Percentiles rank a stretch among this genome's conserved stretches.
These are phyloP conservation scores for Magnolia officinalis DNA, from an alignment of 164 flowering plant species.

Conservation along the genomic window DNA sequence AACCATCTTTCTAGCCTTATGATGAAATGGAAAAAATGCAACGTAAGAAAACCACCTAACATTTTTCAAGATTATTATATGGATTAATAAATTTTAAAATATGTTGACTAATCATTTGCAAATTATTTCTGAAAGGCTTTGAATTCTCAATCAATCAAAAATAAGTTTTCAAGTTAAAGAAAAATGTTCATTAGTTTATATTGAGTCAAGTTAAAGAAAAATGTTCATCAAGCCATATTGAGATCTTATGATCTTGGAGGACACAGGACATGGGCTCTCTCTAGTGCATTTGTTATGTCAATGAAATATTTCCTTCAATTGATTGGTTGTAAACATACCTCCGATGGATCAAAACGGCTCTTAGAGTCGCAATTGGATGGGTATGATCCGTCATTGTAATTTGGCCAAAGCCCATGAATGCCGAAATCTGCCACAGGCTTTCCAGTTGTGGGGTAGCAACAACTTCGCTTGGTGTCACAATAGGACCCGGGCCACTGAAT, in stretches of 20 bases:
- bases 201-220: not conserved
- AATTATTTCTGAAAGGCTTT: too few species aligned
- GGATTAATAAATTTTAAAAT: too few species aligned
- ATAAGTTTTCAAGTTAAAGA: not conserved
- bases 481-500: slow-evolving; percentile 41
- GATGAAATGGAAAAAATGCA: too few species aligned
- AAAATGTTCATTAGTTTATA: not conserved
- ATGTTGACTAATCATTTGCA: too few species aligned
- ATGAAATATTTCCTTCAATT: too few species aligned
- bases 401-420: slow-evolving; percentile 55
- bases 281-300: too few species aligned
- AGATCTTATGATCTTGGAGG: not conserved
- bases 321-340: slow-evolving; percentile 9
- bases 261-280: not conserved
- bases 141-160: not conserved
- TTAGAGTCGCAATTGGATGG: slow-evolving; percentile 39
- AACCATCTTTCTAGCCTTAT: too few species aligned
- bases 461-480: slow-evolving; percentile 30
- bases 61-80: too few species aligned
- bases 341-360: slow-evolving; percentile 22
- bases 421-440: slow-evolving; percentile 43
- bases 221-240: not conserved
- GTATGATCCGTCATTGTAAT: slow-evolving; percentile 36
- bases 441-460: slow-evolving; percentile 46
- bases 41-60: too few species aligned